Evolutionary conservation across 768 basidiomycete species (phyloP).

Genomic region (Amanita polypyramis): DNA sequence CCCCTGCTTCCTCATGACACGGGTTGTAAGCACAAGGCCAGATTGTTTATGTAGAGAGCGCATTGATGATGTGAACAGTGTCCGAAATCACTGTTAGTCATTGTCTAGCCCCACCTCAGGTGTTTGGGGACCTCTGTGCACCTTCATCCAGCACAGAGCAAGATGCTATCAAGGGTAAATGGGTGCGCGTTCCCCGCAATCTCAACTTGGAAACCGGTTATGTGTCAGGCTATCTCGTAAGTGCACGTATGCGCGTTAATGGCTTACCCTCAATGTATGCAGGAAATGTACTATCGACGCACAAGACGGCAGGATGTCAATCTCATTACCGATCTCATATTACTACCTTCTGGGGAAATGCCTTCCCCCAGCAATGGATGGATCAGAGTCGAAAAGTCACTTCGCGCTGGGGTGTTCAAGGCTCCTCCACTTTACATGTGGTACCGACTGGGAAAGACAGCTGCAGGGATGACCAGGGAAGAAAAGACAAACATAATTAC

Average conservation of each 20-base stretch:
- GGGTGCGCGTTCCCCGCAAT: constrained; percentile 83
- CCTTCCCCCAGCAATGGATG: constrained; percentile 45
- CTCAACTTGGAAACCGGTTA: constrained; percentile 53
- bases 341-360: constrained; percentile 47
- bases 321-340: constrained; percentile 60
- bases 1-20: constrained; percentile 69
- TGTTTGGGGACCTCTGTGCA: constrained; percentile 49
- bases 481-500: constrained; percentile 65
- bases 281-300: constrained; percentile 75
- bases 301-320: constrained; percentile 75
- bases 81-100: constrained; percentile 68
- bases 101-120: constrained; percentile 55
- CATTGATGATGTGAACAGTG: constrained; percentile 30
- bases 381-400: constrained; percentile 51
- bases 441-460: constrained; percentile 65
- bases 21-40: constrained; percentile 41
- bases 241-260: constrained; percentile 10
- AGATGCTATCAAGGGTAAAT: constrained; percentile 72
- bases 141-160: constrained; percentile 62
- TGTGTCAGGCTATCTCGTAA: constrained; percentile 49
- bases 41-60: background rate
- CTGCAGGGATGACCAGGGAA: constrained; percentile 42
- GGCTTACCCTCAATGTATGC: constrained; percentile 1
- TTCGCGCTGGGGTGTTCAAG: constrained; percentile 51
- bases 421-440: constrained; percentile 59